Conservation (phyloP, 169 alveolate species). For the Eimeria mitis region DNA sequence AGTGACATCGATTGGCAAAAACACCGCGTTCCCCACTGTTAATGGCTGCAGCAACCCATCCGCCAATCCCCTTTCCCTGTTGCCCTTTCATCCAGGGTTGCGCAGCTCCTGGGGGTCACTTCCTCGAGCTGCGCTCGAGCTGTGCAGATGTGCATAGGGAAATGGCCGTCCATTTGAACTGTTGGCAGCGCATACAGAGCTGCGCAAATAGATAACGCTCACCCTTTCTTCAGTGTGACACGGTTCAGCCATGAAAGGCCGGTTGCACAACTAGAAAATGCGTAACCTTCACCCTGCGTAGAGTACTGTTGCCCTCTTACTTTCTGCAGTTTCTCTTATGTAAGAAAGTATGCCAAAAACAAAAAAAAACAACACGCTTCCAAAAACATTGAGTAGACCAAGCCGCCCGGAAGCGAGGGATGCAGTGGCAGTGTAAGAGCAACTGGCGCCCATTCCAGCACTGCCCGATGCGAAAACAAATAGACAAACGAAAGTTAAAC, state of each 20-base stretch:
- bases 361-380: not conserved
- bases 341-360: not conserved
- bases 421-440: not conserved
- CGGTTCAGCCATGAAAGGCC: not conserved
- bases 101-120: slow-evolving; percentile 13
- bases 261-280: not conserved
- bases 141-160: not conserved
- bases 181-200: not conserved
- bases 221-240: not conserved
- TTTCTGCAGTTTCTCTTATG: not conserved
- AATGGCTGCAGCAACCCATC: not conserved
- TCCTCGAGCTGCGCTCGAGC: not conserved
- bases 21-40: not conserved
- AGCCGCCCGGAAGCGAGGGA: not conserved
- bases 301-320: not conserved
- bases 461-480: not conserved
- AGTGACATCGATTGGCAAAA: not conserved
- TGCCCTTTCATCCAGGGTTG: not conserved
- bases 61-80: no score
- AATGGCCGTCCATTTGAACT: not conserved
- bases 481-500: not conserved
- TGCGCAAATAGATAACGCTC: not conserved
- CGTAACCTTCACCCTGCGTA: not conserved
- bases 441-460: not conserved
- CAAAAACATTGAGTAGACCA: not conserved